Percentiles rank a stretch among this genome's conserved stretches.
Evolutionary conservation across 306 rosid species (phyloP).

Genomic region (Begonia peltatifolia): DNA sequence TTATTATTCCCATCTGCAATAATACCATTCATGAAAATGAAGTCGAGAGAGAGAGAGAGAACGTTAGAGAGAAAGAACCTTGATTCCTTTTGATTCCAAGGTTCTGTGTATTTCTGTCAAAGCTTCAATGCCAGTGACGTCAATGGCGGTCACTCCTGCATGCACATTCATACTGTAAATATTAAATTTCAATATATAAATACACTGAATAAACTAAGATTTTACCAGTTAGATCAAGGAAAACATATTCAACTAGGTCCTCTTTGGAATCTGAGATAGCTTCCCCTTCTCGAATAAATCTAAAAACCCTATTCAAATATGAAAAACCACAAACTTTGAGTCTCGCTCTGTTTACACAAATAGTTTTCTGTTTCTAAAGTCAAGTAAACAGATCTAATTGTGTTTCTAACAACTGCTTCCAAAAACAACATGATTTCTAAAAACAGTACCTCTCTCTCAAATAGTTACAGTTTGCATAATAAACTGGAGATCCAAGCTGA

Average conservation of each 20-base stretch:
- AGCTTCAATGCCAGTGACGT: slow-evolving; percentile 54
- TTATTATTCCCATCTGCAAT: slow-evolving; percentile 38
- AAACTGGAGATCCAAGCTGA: slow-evolving; percentile 81
- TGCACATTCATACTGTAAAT: neutral
- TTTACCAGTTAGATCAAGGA: slow-evolving; percentile 67
- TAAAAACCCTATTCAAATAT: slow-evolving; percentile 40
- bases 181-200: no score
- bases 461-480: slow-evolving; percentile 56
- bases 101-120: slow-evolving; percentile 30
- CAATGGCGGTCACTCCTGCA: slow-evolving; percentile 72
- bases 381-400: no score
- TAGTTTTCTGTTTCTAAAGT: no score
- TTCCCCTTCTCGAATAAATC: slow-evolving; percentile 53
- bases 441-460: slow-evolving; percentile 56
- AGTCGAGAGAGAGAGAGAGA: neutral
- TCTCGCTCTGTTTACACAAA: no score
- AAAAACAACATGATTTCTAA: no score
- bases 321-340: neutral
- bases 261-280: slow-evolving; percentile 2
- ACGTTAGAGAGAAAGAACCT: slow-evolving; percentile 25
- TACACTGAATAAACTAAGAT: no score
- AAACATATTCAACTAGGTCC: slow-evolving; percentile 25
- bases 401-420: no score
- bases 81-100: slow-evolving; percentile 21
- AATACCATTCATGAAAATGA: neutral